These are phyloP conservation scores for Cardiospermum halicacabum DNA, from an alignment of 345 rosid genomes.

Conservation along the genomic window DNA sequence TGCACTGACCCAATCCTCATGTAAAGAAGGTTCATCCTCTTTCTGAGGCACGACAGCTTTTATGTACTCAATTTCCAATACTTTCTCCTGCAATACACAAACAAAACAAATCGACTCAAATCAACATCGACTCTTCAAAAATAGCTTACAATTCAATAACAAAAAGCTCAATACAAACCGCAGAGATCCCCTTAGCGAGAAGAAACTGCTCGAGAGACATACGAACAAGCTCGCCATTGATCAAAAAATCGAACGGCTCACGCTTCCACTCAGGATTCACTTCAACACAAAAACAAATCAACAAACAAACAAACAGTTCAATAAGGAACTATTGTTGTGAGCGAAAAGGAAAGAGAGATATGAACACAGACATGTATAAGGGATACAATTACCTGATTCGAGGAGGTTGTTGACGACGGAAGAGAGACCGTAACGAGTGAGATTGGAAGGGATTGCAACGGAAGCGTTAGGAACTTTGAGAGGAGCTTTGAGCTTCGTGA, in stretches of 20 bases:
- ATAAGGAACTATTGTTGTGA: too few species aligned
- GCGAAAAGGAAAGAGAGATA: too few species aligned
- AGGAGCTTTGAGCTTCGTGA: conserved; percentile 68
- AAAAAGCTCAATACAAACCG: conserved; percentile 40
- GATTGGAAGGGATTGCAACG: conserved; percentile 71
- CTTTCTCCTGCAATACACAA: conserved; percentile 56
- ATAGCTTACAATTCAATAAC: background rate
- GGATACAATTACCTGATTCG: conserved; percentile 29
- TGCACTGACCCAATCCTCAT: conserved; percentile 98
- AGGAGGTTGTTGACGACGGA: conserved; percentile 66
- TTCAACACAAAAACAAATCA: conserved; percentile 23
- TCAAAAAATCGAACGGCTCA: conserved; percentile 84
- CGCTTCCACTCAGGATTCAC: conserved; percentile 62
- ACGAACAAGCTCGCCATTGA: conserved; percentile 89
- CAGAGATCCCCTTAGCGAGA: conserved; percentile 77
- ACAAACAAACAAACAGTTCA: background rate
- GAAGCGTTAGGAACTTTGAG: conserved; percentile 49
- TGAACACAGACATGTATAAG: too few species aligned
- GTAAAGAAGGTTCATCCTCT: conserved; percentile 74
- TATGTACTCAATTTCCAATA: conserved; percentile 86
- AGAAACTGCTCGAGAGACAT: conserved; percentile 88
- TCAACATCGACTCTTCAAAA: background rate
- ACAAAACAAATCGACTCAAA: background rate
- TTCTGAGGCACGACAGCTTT: conserved; percentile 78
- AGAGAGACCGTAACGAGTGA: conserved; percentile 88